Base-by-base conservation (phyloP, 805 yeast genomes). In the Metschnikowia lochheadii region DNA sequence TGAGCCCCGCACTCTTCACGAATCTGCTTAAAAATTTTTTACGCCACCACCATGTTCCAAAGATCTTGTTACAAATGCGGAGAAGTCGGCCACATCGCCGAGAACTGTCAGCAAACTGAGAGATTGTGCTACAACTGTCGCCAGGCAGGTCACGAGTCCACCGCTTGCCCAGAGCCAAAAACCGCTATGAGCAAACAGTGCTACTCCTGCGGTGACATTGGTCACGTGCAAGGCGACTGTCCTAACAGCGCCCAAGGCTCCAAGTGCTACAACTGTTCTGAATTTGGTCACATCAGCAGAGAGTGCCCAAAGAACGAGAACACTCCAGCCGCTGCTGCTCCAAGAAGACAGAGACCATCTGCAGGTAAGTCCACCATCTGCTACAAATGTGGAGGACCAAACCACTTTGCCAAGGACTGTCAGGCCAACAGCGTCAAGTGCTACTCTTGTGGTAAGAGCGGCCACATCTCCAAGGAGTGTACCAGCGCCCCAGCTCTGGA, bases 41-140 rank as follows among this genome's bases (percentile, higher is more conserved):
- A 48, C 36, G 37, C 35, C 23, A 46, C 29, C 39, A 45, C 31
- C 49, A 57, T 70, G 54, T 74, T 68, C 71, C 84, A 83, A 69
- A 87, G 85, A 81, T 85, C 92, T 57, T 87, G 95, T 78, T 87
- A 82, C 80, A 89, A 88, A 70, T 89, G 96, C 76, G 96, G 96
- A 65, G 88, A 87, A 74, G 79, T 85, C 61, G 96, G 96, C 57
- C 96, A 89, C 77, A 77, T 87, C 66, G 96, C 96, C 60, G 94
- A 87, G 66, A 85, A 82, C 66, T 90, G 97, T 76, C 76, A 81
- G 56, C 91, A 89, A 72, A 77, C 84, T 54, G 91, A 86, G 70
- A 84, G 91, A 76, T 77, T 89, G 66, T 89, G 96, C 75, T 89
- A 89, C 86, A 89, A 89, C 83, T 89, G 96, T 73, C 87, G 85